Conservation (phyloP, 768 basidiomycete species). For the Tephrocybe sp. region DNA sequence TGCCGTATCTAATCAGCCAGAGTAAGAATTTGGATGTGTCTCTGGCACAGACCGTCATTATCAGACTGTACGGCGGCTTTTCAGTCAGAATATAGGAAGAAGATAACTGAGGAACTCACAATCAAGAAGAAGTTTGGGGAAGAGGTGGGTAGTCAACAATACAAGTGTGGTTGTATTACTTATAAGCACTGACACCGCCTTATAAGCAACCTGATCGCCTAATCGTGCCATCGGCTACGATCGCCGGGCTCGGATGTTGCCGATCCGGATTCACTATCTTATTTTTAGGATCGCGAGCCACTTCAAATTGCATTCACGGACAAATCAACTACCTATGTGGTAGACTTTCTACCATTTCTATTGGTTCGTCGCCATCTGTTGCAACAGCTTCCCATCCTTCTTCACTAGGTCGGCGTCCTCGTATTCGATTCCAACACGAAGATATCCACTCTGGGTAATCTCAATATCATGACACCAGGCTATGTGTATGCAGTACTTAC, state of each 20-base stretch:
- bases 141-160: neutral
- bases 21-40: neutral
- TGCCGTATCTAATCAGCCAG: constrained; percentile 13
- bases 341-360: constrained; percentile 61
- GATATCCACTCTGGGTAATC: constrained; percentile 38
- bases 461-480: neutral
- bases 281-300: neutral
- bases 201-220: constrained; percentile 11
- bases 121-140: neutral
- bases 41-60: constrained; percentile 12
- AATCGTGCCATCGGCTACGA: constrained; percentile 17
- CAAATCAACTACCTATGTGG: constrained; percentile 16
- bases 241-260: constrained; percentile 4
- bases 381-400: constrained; percentile 81
- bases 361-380: constrained; percentile 65
- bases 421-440: constrained; percentile 44
- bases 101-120: neutral
- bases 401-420: constrained; percentile 50
- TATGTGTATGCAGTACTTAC: constrained; percentile 32
- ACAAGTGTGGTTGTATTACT: neutral
- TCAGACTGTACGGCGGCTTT: neutral
- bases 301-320: constrained; percentile 7
- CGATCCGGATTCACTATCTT: constrained; percentile 2
- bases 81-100: neutral
- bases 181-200: constrained; percentile 1